Evolutionary conservation across 176 grass and related monocot genomes (phyloP), one percentile per base, ranked within the genome.

Genomic region (barley (Hordeum vulgare)): DNA sequence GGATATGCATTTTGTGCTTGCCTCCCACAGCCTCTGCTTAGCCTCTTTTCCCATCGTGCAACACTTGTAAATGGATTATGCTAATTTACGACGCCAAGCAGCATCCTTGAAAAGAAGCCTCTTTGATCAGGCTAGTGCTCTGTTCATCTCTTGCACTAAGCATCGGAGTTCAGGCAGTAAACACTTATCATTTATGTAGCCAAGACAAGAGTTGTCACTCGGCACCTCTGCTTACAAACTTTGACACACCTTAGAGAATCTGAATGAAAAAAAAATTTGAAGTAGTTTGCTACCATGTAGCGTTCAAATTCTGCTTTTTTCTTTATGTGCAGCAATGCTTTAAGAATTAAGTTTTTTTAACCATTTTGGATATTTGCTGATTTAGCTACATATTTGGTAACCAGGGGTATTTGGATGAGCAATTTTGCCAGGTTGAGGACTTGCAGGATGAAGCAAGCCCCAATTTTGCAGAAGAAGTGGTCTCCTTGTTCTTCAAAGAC

Each of bases 391-490:
- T 89, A 60, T 85, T 68, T 87, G 17, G 25, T 88, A 64, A 71
- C 76, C 76, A 98, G 95, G 92, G 89, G 13, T 91, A 91, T 87
- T 86, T 98, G 54, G 95, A 98, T 56, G 92, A 98, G 28, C 95
- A 98, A 53, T 98, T 98, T 89, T 88, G 80, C 85, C 95, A 93
- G 85, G 79, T 98, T 54, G 95, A 95, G 63, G 92, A 98, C 51
- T 84, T 95, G 78, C 90, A 98, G 79, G 92, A 98, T 83, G 95
- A 98, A 84, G 66, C 74, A 66, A 98, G 93, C 84, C 92, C 95
- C 58, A 91, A 98, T 81, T 98, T 95, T 88, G 80, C 88, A 13
- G 90, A 95, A 80, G 95, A 98, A 86, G 95, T 98, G 60, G 95
- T 90, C 66, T 88, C 89, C 54, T 90, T 93, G 87, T 98, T 95